Evolutionary conservation across 164 flowering plant species (phyloP), one percentile per base, ranked within the genome.

Genomic region (Cinnamomum chago): DNA sequence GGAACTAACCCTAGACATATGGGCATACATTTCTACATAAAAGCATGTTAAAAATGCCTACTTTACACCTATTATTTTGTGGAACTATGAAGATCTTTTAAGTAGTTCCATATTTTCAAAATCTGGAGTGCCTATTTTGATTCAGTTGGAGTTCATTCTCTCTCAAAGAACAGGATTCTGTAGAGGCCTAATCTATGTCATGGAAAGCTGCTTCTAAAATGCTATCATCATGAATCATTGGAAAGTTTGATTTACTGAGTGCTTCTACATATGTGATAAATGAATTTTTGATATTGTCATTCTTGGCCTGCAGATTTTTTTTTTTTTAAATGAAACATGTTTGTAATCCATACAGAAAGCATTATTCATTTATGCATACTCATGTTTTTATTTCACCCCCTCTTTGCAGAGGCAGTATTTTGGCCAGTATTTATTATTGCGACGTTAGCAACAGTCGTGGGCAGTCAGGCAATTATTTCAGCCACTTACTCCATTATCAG

Each of bases 401-500:
- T 55, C 12, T 18, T 24, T 71, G 25, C 78, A 82, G 81, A 82
- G 60, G 47, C 50, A 71, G 76, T 84, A 25, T 84, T 84, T 75
- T 88, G 92, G 91, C 95, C 92, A 18, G 86, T 85, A 18, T 87
- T 91, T 71, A 68, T 87, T 3, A 78, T 88, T 73, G 85, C 92
- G 18, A 89, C 92, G 1, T 82, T 88, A 68, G 95, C 93, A 23
- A 80, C 92, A 5, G 82, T 84, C 14, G 93, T 87, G 23, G 95
- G 85, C 70, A 86, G 93, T 72, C 95, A 89, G 65, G 93, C 95
- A 0, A 77, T 88, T 17, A 90, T 90, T 40, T 85, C 92, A 20
- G 95, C 93, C 20, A 86, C 90, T 15, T 89, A 88, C 76, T 89
- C 92, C 14, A 82, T 91, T 67, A 84, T 91, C 65, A 85, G 85